Evolutionary conservation across 2,329 filamentous ascomycete genomes (phyloP).

Genomic region (Aspergillus texensis): DNA sequence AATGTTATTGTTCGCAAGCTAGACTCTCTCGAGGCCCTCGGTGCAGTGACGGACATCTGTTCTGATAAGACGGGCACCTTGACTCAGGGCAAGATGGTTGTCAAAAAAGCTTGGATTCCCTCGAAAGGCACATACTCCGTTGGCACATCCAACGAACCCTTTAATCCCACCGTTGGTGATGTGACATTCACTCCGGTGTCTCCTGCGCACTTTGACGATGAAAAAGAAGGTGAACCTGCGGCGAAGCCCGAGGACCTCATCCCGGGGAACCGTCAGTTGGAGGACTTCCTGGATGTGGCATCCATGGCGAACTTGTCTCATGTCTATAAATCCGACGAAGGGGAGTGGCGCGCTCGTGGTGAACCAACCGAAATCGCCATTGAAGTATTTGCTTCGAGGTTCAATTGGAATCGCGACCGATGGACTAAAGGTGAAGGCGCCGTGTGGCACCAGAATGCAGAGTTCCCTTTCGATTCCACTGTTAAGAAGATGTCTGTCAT

Average conservation of each 20-base stretch:
- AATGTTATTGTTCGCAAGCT: conserved; percentile 59
- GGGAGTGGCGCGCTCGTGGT: conserved; percentile 62
- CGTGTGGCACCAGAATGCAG: conserved; percentile 60
- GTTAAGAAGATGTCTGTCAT: conserved; percentile 75
- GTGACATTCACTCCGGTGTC: conserved; percentile 40
- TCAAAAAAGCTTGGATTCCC: conserved; percentile 59
- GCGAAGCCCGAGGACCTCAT: conserved; percentile 35
- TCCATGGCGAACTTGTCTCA: conserved; percentile 66
- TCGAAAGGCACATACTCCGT: conserved; percentile 59
- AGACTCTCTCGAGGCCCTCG: conserved; percentile 59
- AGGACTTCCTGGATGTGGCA: conserved; percentile 61
- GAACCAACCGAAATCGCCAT: conserved; percentile 72
- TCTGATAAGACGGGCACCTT: conserved; percentile 61
- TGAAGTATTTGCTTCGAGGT: conserved; percentile 69
- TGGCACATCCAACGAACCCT: conserved; percentile 55
- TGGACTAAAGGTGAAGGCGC: conserved; percentile 52
- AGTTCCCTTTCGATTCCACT: conserved; percentile 71
- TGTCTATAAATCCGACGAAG: conserved; percentile 57
- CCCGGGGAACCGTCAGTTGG: conserved; percentile 48
- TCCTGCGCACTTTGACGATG: conserved; percentile 32
- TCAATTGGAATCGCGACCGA: conserved; percentile 60
- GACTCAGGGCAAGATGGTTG: conserved; percentile 64
- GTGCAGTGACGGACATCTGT: conserved; percentile 60
- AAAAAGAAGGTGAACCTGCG: conserved; percentile 23
- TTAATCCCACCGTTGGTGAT: conserved; percentile 57